These are phyloP conservation scores for Schwanniomyces pseudopolymorphus DNA, from an alignment of 805 yeast genomes.

Conservation along the genomic window DNA sequence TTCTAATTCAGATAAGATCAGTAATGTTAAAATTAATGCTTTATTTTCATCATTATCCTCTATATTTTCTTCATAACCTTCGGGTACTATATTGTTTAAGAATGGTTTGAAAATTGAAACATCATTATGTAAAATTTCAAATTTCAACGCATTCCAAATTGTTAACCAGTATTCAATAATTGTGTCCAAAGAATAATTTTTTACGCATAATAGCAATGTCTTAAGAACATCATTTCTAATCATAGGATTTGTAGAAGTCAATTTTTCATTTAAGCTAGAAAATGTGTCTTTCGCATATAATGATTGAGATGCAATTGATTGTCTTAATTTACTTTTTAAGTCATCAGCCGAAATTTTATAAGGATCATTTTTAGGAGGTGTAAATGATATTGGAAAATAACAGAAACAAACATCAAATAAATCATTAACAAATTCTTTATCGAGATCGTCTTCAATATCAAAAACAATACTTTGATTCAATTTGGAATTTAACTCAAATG, in stretches of 20 bases:
- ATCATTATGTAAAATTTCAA: slow-evolving; percentile 82
- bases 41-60: slow-evolving; percentile 38
- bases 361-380: slow-evolving; percentile 88
- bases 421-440: slow-evolving; percentile 52
- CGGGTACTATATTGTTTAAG: slow-evolving; percentile 24
- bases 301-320: slow-evolving; percentile 60
- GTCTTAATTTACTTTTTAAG: slow-evolving; percentile 60
- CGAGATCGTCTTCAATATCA: slow-evolving; percentile 26
- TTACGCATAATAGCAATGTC: slow-evolving; percentile 59
- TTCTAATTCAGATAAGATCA: slow-evolving; percentile 42
- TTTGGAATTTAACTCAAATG: slow-evolving; percentile 55
- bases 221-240: slow-evolving; percentile 74
- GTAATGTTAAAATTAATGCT: slow-evolving; percentile 34
- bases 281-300: slow-evolving; percentile 70
- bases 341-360: slow-evolving; percentile 77
- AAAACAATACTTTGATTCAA: slow-evolving; percentile 44
- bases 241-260: slow-evolving; percentile 68
- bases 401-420: slow-evolving; percentile 89
- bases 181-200: slow-evolving; percentile 47
- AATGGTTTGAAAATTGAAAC: slow-evolving; percentile 24
- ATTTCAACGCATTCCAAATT: slow-evolving; percentile 86
- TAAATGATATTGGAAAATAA: slow-evolving; percentile 94
- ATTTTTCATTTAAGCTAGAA: slow-evolving; percentile 75
- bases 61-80: slow-evolving; percentile 17
- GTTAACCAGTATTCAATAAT: slow-evolving; percentile 64